A percentile compares a stretch with the other conserved stretches of the same genome.
Evolutionary conservation across 345 rosid genomes (phyloP).

Genomic region (Rhizophora apiculata): DNA sequence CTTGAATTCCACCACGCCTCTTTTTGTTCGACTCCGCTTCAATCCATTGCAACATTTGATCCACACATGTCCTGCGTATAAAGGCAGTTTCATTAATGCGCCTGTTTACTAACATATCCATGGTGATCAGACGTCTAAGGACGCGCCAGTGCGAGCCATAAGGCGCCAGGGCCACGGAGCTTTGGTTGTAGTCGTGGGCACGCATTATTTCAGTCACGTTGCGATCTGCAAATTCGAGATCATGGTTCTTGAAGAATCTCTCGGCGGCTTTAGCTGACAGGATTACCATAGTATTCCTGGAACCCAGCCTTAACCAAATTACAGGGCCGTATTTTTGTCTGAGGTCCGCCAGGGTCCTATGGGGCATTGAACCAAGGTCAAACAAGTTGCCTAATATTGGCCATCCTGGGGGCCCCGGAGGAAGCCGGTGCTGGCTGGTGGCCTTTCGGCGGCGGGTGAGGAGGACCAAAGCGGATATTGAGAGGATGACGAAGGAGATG

Average conservation of each 20-base stretch:
- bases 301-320: slow-evolving; percentile 48
- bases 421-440: slow-evolving; percentile 19
- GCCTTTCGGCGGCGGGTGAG: slow-evolving; percentile 11
- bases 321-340: slow-evolving; percentile 40
- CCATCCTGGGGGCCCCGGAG: slow-evolving; percentile 67
- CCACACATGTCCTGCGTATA: slow-evolving; percentile 40
- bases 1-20: slow-evolving; percentile 22
- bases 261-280: slow-evolving; percentile 43
- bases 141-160: slow-evolving; percentile 56
- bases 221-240: slow-evolving; percentile 48
- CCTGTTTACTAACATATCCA: slow-evolving; percentile 45
- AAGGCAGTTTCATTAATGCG: slow-evolving; percentile 38
- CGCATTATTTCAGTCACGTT: slow-evolving; percentile 42
- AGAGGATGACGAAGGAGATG: background rate
- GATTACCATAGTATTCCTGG: slow-evolving; percentile 46
- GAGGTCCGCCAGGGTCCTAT: slow-evolving; percentile 37
- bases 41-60: slow-evolving; percentile 46
- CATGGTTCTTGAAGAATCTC: slow-evolving; percentile 60
- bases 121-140: slow-evolving; percentile 39
- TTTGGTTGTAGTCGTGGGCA: slow-evolving; percentile 32
- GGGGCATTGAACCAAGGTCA: slow-evolving; percentile 49
- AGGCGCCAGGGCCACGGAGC: slow-evolving; percentile 50
- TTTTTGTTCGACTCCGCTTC: slow-evolving; percentile 26
- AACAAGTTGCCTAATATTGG: slow-evolving; percentile 56
- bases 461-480: background rate